phyloP scores from a whole-genome alignment of 768 basidiomycete species.

The Termitomyces sp. region DNA sequence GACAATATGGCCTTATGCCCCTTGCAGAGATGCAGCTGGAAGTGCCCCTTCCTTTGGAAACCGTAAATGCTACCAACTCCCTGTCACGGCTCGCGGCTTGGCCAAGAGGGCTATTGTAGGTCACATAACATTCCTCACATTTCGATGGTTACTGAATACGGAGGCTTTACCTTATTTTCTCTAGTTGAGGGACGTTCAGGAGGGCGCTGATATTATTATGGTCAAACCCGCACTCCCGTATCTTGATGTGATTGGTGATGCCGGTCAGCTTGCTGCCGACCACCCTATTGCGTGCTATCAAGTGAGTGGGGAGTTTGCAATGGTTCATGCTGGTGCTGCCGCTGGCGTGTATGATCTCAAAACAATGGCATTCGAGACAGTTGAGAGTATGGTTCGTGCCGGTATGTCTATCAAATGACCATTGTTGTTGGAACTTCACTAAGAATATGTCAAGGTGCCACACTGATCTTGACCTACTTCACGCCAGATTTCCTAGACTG shows the following conservation, averaged over 20 bases:
- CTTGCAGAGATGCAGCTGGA: constrained; percentile 87
- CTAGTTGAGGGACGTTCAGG: constrained; percentile 81
- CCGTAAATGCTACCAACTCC: constrained; percentile 97
- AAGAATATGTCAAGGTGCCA: constrained; percentile 59
- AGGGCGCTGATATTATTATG: constrained; percentile 99
- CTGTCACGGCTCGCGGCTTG: constrained; percentile 82
- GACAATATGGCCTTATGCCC: not conserved
- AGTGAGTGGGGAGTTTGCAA: constrained; percentile 96
- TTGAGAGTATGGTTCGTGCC: constrained; percentile 89
- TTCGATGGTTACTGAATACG: constrained; percentile 1
- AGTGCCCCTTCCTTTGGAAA: constrained; percentile 93
- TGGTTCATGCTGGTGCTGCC: constrained; percentile 91
- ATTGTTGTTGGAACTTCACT: not conserved
- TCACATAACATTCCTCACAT: constrained; percentile 11
- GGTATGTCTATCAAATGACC: constrained; percentile 44
- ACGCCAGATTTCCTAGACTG: constrained; percentile 95
- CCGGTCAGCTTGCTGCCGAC: constrained; percentile 73
- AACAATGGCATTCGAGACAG: constrained; percentile 92
- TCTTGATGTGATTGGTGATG: constrained; percentile 93
- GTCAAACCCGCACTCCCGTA: constrained; percentile 96
- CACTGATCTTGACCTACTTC: constrained; percentile 91
- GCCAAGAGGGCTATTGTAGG: constrained; percentile 91
- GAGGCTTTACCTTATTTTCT: not conserved
- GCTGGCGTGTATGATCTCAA: constrained; percentile 93
- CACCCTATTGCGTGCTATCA: constrained; percentile 97